Percentiles rank a stretch among this genome's conserved stretches.
Evolutionary conservation across 805 yeast genomes (phyloP).

Genomic region (Candida tallmaniae): DNA sequence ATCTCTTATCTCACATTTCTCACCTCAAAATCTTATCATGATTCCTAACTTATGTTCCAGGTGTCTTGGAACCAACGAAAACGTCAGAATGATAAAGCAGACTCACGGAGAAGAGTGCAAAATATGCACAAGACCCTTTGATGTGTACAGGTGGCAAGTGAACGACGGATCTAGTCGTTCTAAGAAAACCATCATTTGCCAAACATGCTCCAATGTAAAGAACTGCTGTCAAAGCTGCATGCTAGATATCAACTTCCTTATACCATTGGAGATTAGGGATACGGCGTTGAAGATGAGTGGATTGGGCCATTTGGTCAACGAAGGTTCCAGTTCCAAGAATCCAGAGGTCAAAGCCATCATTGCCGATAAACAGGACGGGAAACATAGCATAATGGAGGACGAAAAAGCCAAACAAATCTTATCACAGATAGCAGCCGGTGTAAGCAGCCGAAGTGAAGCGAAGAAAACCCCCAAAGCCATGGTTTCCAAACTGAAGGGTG

Average conservation of each 20-base stretch:
- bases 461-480: slow-evolving; percentile 3
- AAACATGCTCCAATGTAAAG: slow-evolving; percentile 70
- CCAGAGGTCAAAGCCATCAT: slow-evolving; percentile 37
- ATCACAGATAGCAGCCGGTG: slow-evolving; percentile 38
- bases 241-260: slow-evolving; percentile 74
- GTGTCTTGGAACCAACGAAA: slow-evolving; percentile 67
- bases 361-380: slow-evolving; percentile 46
- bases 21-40: too few relatives aligned
- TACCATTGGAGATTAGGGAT: slow-evolving; percentile 77
- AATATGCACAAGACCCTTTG: slow-evolving; percentile 80
- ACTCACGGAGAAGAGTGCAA: slow-evolving; percentile 76
- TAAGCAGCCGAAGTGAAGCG: slow-evolving; percentile 10
- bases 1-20: too few relatives aligned
- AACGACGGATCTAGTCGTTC: slow-evolving; percentile 37
- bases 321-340: slow-evolving; percentile 15
- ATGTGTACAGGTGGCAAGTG: slow-evolving; percentile 72
- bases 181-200: slow-evolving; percentile 67
- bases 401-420: slow-evolving; percentile 49
- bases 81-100: slow-evolving; percentile 69
- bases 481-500: background rate
- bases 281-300: slow-evolving; percentile 74
- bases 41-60: slow-evolving; percentile 43
- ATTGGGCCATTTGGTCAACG: slow-evolving; percentile 16
- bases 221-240: slow-evolving; percentile 89
- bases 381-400: slow-evolving; percentile 9